These are phyloP conservation scores for Neoscytalidium dimidiatum DNA, from an alignment of 2,329 filamentous ascomycete species.

Conservation along the genomic window DNA sequence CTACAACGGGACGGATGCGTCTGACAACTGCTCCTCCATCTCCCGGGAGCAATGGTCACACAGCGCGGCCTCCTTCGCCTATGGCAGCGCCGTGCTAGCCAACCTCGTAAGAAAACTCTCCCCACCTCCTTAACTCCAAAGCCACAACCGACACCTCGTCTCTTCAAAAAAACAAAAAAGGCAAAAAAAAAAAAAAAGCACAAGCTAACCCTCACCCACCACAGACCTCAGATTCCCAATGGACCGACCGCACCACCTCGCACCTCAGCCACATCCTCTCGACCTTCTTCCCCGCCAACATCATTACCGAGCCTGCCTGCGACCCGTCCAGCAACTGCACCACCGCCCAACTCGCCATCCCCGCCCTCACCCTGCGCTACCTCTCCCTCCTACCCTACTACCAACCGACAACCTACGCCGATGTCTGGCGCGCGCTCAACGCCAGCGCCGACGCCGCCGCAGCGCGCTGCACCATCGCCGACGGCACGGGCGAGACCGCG, in stretches of 20 bases:
- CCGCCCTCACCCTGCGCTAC: conserved; percentile 73
- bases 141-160: no score
- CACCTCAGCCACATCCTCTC: conserved; percentile 53
- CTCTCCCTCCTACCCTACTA: conserved; percentile 47
- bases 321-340: conserved; percentile 64
- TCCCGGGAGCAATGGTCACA: conserved; percentile 60
- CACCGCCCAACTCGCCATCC: conserved; percentile 73
- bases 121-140: not conserved
- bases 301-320: conserved; percentile 69
- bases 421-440: conserved; percentile 41
- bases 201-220: not conserved
- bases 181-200: no score
- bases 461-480: conserved; percentile 24
- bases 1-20: conserved; percentile 46
- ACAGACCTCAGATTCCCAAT: conserved; percentile 53
- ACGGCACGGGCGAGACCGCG: conserved; percentile 45
- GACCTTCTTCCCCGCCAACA: conserved; percentile 55
- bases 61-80: conserved; percentile 57
- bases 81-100: conserved; percentile 59
- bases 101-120: conserved; percentile 45
- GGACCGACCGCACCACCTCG: conserved; percentile 57
- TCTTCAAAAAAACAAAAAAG: not conserved
- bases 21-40: conserved; percentile 49
- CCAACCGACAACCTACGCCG: conserved; percentile 43
- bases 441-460: conserved; percentile 47